These are phyloP conservation scores for Aspergillus aculeatinus DNA, from an alignment of 2,329 filamentous ascomycete species.

Conservation along the genomic window DNA sequence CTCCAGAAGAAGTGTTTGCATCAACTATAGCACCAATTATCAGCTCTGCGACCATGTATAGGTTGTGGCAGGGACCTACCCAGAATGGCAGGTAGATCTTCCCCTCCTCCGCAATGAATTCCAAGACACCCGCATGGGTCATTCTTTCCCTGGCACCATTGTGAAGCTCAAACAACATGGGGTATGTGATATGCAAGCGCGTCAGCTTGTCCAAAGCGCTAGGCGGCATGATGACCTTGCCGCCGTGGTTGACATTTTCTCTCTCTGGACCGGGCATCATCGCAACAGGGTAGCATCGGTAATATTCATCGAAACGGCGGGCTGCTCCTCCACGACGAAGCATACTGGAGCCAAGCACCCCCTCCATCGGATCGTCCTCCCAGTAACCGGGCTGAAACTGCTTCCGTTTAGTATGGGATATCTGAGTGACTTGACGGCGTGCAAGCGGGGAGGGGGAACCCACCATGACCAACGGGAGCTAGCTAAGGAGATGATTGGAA, in stretches of 20 bases:
- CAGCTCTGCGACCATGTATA: neutral
- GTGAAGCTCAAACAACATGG: conserved; percentile 92
- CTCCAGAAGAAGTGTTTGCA: conserved; percentile 86
- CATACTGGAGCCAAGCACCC: conserved; percentile 56
- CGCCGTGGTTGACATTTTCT: conserved; percentile 88
- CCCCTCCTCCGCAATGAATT: conserved; percentile 97
- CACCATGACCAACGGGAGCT: conserved; percentile 25
- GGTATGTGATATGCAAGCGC: conserved; percentile 92
- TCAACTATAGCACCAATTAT: conserved; percentile 61
- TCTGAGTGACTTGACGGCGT: neutral
- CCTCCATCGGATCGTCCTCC: conserved; percentile 53
- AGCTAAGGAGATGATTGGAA: neutral
- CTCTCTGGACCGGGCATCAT: conserved; percentile 92
- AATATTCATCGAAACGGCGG: conserved; percentile 96
- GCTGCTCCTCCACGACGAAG: conserved; percentile 50
- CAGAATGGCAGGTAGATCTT: conserved; percentile 95
- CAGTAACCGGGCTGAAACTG: conserved; percentile 52
- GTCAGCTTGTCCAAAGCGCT: conserved; percentile 97
- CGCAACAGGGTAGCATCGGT: conserved; percentile 90
- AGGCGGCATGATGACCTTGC: conserved; percentile 96
- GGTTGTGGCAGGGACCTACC: conserved; percentile 52
- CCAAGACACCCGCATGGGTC: conserved; percentile 91
- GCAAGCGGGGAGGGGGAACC: conserved; percentile 10
- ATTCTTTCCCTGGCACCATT: conserved; percentile 78
- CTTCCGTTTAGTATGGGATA: conserved; percentile 1